Evolutionary conservation across 208 protist genomes (phyloP).

Genomic region (Leishmania lainsoni): DNA sequence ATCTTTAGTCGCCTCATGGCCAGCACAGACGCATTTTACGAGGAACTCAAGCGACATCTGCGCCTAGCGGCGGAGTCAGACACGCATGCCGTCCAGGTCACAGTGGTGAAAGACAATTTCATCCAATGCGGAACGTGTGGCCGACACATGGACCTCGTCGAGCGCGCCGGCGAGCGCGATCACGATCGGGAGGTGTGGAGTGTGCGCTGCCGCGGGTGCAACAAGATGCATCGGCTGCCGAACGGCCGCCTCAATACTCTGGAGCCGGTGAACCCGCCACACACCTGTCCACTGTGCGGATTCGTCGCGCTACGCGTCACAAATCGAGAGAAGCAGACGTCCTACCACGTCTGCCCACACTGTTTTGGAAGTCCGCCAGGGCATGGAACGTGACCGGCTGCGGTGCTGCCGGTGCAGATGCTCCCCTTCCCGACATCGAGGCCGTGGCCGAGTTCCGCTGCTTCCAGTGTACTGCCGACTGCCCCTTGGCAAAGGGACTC

Average conservation of each 20-base stretch:
- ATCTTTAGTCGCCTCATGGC: constrained; percentile 72
- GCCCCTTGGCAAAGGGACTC: constrained; percentile 71
- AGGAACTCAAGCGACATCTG: constrained; percentile 59
- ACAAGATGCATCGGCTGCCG: constrained; percentile 54
- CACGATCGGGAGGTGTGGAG: constrained; percentile 49
- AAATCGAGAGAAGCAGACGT: constrained; percentile 72
- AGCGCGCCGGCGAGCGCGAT: constrained; percentile 47
- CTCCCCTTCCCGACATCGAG: constrained; percentile 37
- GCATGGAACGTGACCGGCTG: constrained; percentile 2
- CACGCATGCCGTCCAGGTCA: constrained; percentile 6
- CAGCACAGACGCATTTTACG: constrained; percentile 48
- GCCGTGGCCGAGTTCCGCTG: constrained; percentile 72
- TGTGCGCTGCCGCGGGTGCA: constrained; percentile 51
- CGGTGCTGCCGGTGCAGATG: neutral
- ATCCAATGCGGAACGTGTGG: constrained; percentile 56
- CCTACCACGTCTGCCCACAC: constrained; percentile 75
- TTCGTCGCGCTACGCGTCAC: constrained; percentile 66
- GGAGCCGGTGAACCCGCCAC: constrained; percentile 33
- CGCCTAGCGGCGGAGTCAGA: neutral
- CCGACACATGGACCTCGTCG: constrained; percentile 59
- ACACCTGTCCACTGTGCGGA: constrained; percentile 68
- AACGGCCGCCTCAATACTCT: constrained; percentile 55
- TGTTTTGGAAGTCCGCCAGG: constrained; percentile 76
- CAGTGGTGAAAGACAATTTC: constrained; percentile 36
- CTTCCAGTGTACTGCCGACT: constrained; percentile 84